These are phyloP conservation scores for Lumnitzera racemosa DNA, from an alignment of 345 rosid species.

Conservation along the genomic window DNA sequence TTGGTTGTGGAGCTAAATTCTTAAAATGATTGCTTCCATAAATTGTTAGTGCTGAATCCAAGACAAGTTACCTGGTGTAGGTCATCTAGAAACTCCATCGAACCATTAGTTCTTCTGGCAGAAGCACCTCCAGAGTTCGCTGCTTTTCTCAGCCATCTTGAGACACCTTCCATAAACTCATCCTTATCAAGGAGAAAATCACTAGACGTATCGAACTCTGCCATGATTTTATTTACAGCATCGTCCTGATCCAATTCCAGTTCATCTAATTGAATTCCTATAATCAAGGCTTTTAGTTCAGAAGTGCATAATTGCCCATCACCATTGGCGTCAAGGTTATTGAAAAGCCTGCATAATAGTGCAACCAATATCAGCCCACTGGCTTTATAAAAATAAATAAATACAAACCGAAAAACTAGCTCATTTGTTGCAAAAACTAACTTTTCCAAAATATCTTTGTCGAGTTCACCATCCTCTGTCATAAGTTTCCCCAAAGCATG, in stretches of 20 bases:
- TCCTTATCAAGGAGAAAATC: constrained; percentile 13
- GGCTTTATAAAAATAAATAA: not conserved
- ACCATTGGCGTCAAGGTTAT: constrained; percentile 27
- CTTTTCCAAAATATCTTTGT: constrained; percentile 23
- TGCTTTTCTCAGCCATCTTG: constrained; percentile 37
- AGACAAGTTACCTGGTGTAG: constrained; percentile 41
- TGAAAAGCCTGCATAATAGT: constrained; percentile 28
- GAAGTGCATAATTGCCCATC: constrained; percentile 26
- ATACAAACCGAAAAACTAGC: not conserved
- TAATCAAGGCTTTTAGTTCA: constrained; percentile 37
- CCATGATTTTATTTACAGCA: constrained; percentile 30
- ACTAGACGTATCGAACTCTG: constrained; percentile 32
- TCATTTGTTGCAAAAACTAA: constrained; percentile 13
- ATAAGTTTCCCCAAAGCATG: constrained; percentile 33
- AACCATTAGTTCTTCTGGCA: constrained; percentile 32
- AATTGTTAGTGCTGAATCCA: not conserved
- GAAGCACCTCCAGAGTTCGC: constrained; percentile 29
- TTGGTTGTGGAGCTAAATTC: no score
- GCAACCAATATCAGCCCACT: not conserved
- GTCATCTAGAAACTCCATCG: constrained; percentile 36
- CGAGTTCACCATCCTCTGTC: constrained; percentile 28
- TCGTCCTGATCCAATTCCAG: constrained; percentile 31
- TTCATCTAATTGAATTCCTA: constrained; percentile 39
- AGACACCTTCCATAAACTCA: constrained; percentile 31
- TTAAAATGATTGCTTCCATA: no score